Evolutionary conservation across 2,329 filamentous ascomycete species (phyloP).

Genomic region (Penicillium sp.): DNA sequence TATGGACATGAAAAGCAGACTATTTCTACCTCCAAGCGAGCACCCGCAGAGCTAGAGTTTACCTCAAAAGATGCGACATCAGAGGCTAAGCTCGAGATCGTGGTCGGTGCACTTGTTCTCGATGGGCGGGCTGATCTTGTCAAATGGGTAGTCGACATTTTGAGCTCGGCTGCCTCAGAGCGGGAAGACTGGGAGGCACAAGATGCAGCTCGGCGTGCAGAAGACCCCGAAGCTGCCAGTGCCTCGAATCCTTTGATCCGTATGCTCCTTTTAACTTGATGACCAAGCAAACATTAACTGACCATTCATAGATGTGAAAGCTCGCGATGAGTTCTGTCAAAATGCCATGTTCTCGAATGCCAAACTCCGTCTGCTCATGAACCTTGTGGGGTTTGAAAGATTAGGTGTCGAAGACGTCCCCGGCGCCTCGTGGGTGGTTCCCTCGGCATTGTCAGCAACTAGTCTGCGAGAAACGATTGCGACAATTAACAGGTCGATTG

Average conservation of each 20-base stretch:
- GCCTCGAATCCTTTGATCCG: constrained; percentile 34
- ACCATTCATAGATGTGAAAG: constrained; percentile 51
- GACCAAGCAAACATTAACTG: too few species aligned
- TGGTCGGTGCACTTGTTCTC: constrained; percentile 71
- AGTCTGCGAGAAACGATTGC: constrained; percentile 64
- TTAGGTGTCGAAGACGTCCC: constrained; percentile 62
- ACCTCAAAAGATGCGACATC: constrained; percentile 59
- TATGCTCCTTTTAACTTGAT: constrained; percentile 43
- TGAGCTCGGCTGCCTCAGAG: constrained; percentile 64
- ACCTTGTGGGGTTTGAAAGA: constrained; percentile 63
- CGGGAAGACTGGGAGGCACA: constrained; percentile 71
- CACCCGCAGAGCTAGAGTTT: constrained; percentile 78
- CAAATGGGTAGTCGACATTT: constrained; percentile 71
- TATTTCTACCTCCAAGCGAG: constrained; percentile 56
- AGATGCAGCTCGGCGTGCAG: constrained; percentile 54
- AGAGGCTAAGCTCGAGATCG: constrained; percentile 70
- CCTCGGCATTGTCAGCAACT: constrained; percentile 57
- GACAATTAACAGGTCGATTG: constrained; percentile 69
- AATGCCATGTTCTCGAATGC: constrained; percentile 83
- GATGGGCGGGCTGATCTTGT: constrained; percentile 69
- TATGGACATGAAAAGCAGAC: constrained; percentile 82
- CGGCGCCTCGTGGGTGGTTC: constrained; percentile 73
- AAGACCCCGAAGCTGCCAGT: constrained; percentile 27
- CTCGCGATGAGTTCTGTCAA: constrained; percentile 61
- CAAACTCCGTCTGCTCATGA: constrained; percentile 78